phyloP scores from a whole-genome alignment of 495 filamentous ascomycete species.

The Trichoderma orchidacearum region DNA sequence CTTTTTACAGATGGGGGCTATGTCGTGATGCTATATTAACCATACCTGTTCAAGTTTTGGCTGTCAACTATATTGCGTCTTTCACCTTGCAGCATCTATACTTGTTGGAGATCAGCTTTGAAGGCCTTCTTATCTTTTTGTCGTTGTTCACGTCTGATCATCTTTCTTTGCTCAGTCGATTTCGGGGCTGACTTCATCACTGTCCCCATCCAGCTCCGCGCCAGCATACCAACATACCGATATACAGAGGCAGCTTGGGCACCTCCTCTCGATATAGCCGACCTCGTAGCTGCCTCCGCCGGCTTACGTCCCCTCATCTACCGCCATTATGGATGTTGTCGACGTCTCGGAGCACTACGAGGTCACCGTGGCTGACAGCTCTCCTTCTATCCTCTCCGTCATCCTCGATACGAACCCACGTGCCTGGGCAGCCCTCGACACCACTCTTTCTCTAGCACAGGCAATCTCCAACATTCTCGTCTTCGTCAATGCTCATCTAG shows the following conservation, averaged over 20 bases:
- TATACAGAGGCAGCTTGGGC: neutral
- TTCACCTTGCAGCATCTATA: too few species aligned
- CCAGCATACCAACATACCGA: too few species aligned
- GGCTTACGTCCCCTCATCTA: neutral
- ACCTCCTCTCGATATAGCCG: neutral
- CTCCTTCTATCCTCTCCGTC: constrained; percentile 79
- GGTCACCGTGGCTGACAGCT: constrained; percentile 43
- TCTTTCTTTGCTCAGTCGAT: too few species aligned
- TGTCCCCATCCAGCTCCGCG: too few species aligned
- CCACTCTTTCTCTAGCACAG: constrained; percentile 67
- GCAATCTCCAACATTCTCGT: constrained; percentile 84
- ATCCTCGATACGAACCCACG: constrained; percentile 94
- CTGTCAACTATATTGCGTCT: too few species aligned
- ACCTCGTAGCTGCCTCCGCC: neutral
- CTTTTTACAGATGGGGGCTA: too few species aligned
- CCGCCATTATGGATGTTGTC: constrained; percentile 63
- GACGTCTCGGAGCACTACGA: constrained; percentile 82
- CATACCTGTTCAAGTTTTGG: too few species aligned
- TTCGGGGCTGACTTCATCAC: too few species aligned
- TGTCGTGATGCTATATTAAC: too few species aligned
- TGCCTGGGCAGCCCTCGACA: constrained; percentile 71
- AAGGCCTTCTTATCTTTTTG: too few species aligned
- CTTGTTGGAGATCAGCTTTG: too few species aligned
- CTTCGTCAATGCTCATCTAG: constrained; percentile 91
- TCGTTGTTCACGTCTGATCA: too few species aligned